phyloP scores from a whole-genome alignment of 495 filamentous ascomycete species.

The Staphylotrichum tortipilum region DNA sequence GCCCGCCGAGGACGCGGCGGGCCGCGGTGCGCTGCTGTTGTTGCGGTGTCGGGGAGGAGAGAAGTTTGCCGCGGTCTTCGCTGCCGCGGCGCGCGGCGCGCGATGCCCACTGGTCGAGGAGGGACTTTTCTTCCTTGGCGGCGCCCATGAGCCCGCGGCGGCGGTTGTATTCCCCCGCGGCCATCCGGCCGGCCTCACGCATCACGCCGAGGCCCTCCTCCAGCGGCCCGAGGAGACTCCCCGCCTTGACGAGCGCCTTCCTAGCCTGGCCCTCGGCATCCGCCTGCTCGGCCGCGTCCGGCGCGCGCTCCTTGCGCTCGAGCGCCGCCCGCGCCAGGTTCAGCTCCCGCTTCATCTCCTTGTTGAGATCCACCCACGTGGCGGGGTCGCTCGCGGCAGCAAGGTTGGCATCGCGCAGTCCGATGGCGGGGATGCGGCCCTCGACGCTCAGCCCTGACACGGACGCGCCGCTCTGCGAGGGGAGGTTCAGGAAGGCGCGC shows the following conservation, averaged over 20 bases:
- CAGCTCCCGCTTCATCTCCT: conserved; percentile 71
- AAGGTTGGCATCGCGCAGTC: conserved; percentile 24
- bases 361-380: conserved; percentile 79
- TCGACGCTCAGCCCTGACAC: conserved; percentile 42
- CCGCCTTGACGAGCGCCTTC: conserved; percentile 66
- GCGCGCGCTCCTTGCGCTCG: conserved; percentile 66
- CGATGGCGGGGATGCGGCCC: conserved; percentile 30
- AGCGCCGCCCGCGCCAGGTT: conserved; percentile 74
- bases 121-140: conserved; percentile 76
- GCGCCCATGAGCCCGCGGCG: conserved; percentile 69
- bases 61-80: conserved; percentile 16
- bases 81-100: conserved; percentile 49
- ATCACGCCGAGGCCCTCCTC: conserved; percentile 59
- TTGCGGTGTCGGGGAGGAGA: too few species aligned
- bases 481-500: conserved; percentile 81
- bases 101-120: conserved; percentile 70
- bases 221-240: conserved; percentile 55
- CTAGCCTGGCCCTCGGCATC: conserved; percentile 79
- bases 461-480: conserved; percentile 21
- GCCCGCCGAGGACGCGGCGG: conserved; percentile 73
- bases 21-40: conserved; percentile 31
- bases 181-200: conserved; percentile 43
- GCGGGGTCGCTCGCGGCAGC: conserved; percentile 61
- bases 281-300: conserved; percentile 36
- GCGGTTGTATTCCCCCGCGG: conserved; percentile 80